phyloP scores from a whole-genome alignment of 1,284 basidiomycete genomes.

The Termitomyces sp. region DNA sequence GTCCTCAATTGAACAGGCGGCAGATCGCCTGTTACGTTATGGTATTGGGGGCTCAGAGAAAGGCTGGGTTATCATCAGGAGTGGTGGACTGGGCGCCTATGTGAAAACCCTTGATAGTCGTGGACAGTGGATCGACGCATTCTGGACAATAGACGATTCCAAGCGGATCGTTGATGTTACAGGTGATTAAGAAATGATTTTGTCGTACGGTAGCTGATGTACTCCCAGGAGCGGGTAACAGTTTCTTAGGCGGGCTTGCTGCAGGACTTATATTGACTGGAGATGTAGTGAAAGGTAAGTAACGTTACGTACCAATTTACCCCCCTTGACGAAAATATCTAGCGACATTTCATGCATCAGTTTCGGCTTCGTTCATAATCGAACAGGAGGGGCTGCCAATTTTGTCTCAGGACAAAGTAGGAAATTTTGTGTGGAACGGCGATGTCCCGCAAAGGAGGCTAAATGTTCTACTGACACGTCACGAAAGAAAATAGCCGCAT shows the following conservation, averaged over 20 bases:
- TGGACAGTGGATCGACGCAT: conserved; percentile 75
- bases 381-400: conserved; percentile 76
- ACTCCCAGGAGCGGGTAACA: conserved; percentile 75
- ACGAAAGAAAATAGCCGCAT: conserved; percentile 26
- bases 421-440: conserved; percentile 59
- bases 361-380: conserved; percentile 80
- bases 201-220: neutral
- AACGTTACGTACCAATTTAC: neutral
- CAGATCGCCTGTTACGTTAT: conserved; percentile 48
- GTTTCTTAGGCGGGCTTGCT: conserved; percentile 79
- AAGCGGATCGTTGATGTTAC: conserved; percentile 78
- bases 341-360: conserved; percentile 70
- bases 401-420: conserved; percentile 27
- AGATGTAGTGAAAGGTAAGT: conserved; percentile 62
- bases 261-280: conserved; percentile 61
- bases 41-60: conserved; percentile 45
- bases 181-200: conserved; percentile 35
- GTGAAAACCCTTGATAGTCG: conserved; percentile 38
- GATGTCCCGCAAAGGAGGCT: conserved; percentile 56
- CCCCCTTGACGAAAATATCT: conserved; percentile 6
- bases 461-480: conserved; percentile 36
- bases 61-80: conserved; percentile 70
- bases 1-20: conserved; percentile 56
- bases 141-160: conserved; percentile 48
- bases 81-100: conserved; percentile 75